Conservation (phyloP, 2,329 filamentous ascomycete genomes). For the Pseudopyricularia cyperi region DNA sequence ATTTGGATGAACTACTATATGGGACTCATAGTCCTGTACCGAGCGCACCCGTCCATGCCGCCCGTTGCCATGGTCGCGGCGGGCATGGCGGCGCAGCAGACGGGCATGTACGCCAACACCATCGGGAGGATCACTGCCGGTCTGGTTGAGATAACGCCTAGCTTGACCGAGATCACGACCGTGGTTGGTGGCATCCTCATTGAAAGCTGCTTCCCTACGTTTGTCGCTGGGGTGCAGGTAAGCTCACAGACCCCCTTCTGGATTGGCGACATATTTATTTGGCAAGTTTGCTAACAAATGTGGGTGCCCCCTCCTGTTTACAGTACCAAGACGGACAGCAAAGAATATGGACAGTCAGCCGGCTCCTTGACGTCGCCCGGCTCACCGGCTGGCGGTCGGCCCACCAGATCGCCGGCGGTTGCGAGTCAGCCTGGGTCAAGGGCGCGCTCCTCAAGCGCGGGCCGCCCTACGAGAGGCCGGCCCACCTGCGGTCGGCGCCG, state of each 20-base stretch:
- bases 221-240: conserved; percentile 72
- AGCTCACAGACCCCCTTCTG: conserved; percentile 4
- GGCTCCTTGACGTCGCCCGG: conserved; percentile 61
- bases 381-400: conserved; percentile 83
- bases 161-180: conserved; percentile 53
- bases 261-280: background rate
- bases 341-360: conserved; percentile 63
- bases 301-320: background rate
- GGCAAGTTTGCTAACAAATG: background rate
- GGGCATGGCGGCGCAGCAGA: conserved; percentile 61
- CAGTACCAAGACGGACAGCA: conserved; percentile 62
- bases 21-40: conserved; percentile 67
- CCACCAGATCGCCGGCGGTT: conserved; percentile 67
- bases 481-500: conserved; percentile 22
- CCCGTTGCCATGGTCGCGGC: conserved; percentile 82
- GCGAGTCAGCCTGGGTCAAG: conserved; percentile 73
- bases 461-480: conserved; percentile 52
- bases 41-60: conserved; percentile 80
- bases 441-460: conserved; percentile 61
- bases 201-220: conserved; percentile 70
- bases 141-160: conserved; percentile 40
- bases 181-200: conserved; percentile 69
- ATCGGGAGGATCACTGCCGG: conserved; percentile 75
- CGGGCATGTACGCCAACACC: conserved; percentile 55
- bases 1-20: conserved; percentile 84